Evolutionary conservation across 768 basidiomycete species (phyloP).

Genomic region (Neoboletus magnificus): DNA sequence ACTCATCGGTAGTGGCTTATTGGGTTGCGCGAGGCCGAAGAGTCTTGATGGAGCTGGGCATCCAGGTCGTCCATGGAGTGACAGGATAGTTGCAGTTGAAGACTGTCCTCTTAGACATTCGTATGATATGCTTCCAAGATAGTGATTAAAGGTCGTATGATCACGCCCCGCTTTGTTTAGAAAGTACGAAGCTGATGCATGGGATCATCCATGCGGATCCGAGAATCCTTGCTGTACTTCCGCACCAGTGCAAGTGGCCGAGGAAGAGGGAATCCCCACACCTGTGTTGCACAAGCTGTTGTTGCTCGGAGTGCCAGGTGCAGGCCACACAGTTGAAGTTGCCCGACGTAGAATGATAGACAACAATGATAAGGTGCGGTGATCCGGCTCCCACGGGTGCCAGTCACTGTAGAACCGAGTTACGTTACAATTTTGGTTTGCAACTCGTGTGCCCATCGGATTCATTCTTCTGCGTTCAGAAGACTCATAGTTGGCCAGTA

Average conservation of each 20-base stretch:
- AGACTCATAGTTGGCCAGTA: neutral
- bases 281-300: too few relatives aligned
- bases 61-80: slow-evolving; percentile 46
- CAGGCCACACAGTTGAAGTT: too few relatives aligned
- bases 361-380: too few relatives aligned
- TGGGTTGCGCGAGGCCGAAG: slow-evolving; percentile 54
- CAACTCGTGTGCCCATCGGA: too few relatives aligned
- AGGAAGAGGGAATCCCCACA: too few relatives aligned
- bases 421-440: too few relatives aligned
- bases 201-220: neutral
- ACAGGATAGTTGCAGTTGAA: slow-evolving; percentile 10
- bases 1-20: slow-evolving; percentile 36
- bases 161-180: neutral
- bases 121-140: neutral
- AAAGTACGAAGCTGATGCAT: neutral
- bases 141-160: neutral
- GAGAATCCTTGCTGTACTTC: neutral
- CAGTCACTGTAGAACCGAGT: too few relatives aligned
- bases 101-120: neutral
- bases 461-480: neutral
- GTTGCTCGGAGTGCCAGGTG: too few relatives aligned
- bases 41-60: slow-evolving; percentile 47
- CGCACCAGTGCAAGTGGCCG: too few relatives aligned
- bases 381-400: too few relatives aligned
- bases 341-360: too few relatives aligned